phyloP scores from a whole-genome alignment of 352 stramenopile species.

The Pythium dissimile region DNA sequence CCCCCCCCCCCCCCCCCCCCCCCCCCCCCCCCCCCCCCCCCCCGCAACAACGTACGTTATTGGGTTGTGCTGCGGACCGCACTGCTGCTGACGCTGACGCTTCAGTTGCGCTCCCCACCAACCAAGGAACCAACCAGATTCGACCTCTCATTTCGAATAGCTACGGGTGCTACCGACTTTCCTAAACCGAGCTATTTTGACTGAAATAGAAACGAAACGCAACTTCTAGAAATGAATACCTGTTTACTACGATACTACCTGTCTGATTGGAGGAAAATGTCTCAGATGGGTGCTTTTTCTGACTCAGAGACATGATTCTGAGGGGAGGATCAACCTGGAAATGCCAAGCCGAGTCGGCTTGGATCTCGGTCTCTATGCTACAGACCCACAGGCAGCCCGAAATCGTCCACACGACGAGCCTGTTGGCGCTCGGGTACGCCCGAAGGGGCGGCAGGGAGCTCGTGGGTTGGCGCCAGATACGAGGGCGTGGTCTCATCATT shows the following conservation, averaged over 20 bases:
- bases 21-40: no score
- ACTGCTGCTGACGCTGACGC: constrained; percentile 13
- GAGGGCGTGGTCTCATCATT: constrained; percentile 49
- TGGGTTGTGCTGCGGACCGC: neutral
- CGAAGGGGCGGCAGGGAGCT: constrained; percentile 55
- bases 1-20: no score
- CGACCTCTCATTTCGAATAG: neutral
- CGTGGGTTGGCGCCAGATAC: constrained; percentile 60
- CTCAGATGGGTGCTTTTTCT: constrained; percentile 20
- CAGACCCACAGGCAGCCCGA: constrained; percentile 56
- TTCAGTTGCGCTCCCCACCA: constrained; percentile 22
- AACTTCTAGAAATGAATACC: constrained; percentile 4
- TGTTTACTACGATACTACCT: neutral
- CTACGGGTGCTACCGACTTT: no score
- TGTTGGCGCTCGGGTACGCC: constrained; percentile 31
- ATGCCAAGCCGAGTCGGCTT: neutral
- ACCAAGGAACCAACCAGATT: constrained; percentile 28
- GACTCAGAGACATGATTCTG: constrained; percentile 11
- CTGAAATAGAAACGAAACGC: no score
- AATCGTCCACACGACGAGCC: constrained; percentile 57
- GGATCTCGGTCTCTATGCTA: neutral
- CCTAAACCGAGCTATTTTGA: neutral
- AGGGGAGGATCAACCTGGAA: constrained; percentile 9
- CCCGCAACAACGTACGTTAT: no score
- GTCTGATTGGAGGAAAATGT: constrained; percentile 15